Base-by-base conservation (phyloP, 805 yeast genomes). In the Cyberlindnera subsufficiens region DNA sequence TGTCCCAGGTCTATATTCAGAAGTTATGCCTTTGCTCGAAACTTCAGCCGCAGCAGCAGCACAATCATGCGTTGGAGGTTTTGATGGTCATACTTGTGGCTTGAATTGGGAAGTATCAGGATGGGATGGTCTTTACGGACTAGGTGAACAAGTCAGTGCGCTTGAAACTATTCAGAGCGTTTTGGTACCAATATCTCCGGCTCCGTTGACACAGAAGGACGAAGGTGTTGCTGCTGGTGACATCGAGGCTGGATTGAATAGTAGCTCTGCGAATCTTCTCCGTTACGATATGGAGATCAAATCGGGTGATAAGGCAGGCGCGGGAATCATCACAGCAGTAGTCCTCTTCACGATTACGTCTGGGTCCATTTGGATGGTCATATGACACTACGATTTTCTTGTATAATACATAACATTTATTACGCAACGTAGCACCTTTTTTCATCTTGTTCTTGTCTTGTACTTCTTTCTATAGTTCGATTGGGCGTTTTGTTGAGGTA, bases 251-350 rank as follows among this genome's bases (percentile, higher is more conserved):
- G 82, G 80, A 32, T 59, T 72, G 6, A 58, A 62, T 46, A 50
- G 72, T 3, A 62, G 61, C 1, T 61, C 70, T 13, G 55, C 66
- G 5, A 63, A 65, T 52, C 51, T 49, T 57, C 54, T 46, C 45
- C 61, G 41, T 40, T 37, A 77, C 49, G 59, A 58, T 36, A 58
- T 80, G 37, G 64, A 60, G 0, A 76, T 88, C 30, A 64, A 75
- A 0, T 59, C 67, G 0, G 78, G 75, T 42, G 96, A 86, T 58
- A 75, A 72, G 51, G 96, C 85, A 1, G 98, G 97, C 37, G 96
- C 97, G 1, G 95, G 89, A 32, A 67, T 89, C 14, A 61, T 86
- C 32, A 91, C 98, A 0, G 91, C 88, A 0, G 61, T 86, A 7
- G 80, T 83, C 1, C 60, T 87, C 49, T 71, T 74, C 1, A 57